Conservation (phyloP, 306 rosid species). For the Crotalaria pallida region DNA sequence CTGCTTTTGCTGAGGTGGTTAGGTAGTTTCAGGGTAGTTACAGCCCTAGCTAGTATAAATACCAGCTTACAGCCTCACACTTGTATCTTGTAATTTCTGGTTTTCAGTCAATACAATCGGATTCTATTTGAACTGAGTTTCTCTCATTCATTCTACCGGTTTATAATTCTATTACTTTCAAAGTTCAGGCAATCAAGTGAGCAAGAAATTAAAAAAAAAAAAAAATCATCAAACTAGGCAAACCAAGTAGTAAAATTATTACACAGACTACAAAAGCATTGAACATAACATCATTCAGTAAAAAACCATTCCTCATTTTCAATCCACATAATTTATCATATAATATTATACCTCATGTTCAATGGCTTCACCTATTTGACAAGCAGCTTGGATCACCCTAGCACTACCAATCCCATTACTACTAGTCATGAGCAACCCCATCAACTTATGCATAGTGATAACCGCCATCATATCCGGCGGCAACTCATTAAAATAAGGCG, state of each 20-base stretch:
- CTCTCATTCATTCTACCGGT: no score
- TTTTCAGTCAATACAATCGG: no score
- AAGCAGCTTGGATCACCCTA: conserved; percentile 75
- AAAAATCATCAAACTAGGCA: not conserved
- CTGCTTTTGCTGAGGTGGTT: no score
- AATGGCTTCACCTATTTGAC: conserved; percentile 81
- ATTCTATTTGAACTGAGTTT: no score
- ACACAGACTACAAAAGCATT: not conserved
- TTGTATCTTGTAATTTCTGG: no score
- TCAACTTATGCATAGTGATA: conserved; percentile 87
- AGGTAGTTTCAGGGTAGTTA: no score
- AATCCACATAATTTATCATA: not conserved
- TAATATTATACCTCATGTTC: conserved; percentile 69
- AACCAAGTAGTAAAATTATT: not conserved
- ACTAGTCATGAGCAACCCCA: conserved; percentile 87
- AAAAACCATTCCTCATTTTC: not conserved
- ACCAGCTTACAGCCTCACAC: no score
- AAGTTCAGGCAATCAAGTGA: conserved; percentile 6
- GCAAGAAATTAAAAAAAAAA: not conserved
- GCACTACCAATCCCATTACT: conserved; percentile 51
- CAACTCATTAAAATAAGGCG: conserved; percentile 47
- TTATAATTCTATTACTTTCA: no score
- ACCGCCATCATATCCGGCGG: conserved; percentile 89
- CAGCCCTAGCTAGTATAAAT: no score
- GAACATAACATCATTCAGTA: not conserved